phyloP scores from a whole-genome alignment of 257 asterid species.

The Fraxinus excelsior region DNA sequence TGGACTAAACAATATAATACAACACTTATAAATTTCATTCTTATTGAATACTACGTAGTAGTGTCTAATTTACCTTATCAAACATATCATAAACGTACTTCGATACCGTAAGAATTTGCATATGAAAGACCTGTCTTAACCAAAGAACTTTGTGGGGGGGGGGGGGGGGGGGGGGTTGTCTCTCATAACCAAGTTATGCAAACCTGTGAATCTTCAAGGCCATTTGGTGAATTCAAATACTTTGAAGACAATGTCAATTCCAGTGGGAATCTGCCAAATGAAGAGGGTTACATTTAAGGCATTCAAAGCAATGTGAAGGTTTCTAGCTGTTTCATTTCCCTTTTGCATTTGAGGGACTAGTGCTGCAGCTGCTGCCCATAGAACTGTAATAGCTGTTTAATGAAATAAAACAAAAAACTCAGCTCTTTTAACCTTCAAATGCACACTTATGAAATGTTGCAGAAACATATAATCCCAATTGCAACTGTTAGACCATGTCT shows the following conservation, averaged over 20 bases:
- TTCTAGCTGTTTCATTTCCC: constrained; percentile 92
- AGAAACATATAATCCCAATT: no score
- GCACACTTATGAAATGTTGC: neutral
- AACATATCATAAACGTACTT: no score
- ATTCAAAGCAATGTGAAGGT: constrained; percentile 77
- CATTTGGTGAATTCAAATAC: constrained; percentile 76
- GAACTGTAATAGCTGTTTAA: constrained; percentile 70
- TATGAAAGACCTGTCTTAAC: neutral
- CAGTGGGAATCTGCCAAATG: constrained; percentile 88
- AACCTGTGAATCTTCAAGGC: constrained; percentile 53
- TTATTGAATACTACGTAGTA: no score
- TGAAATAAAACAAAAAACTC: neutral
- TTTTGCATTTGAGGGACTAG: constrained; percentile 94
- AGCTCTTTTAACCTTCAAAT: no score
- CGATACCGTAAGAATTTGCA: neutral
- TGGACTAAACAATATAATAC: neutral
- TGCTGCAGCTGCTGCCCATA: constrained; percentile 97
- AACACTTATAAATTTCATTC: no score
- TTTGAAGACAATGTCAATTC: constrained; percentile 75
- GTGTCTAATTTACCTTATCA: no score
- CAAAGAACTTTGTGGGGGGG: neutral
- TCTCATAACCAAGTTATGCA: constrained; percentile 5
- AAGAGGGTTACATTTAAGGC: constrained; percentile 67
- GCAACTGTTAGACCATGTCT: neutral
- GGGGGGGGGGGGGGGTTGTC: neutral